phyloP scores from a whole-genome alignment of 208 protist species.

The Crithidia acanthocephali region DNA sequence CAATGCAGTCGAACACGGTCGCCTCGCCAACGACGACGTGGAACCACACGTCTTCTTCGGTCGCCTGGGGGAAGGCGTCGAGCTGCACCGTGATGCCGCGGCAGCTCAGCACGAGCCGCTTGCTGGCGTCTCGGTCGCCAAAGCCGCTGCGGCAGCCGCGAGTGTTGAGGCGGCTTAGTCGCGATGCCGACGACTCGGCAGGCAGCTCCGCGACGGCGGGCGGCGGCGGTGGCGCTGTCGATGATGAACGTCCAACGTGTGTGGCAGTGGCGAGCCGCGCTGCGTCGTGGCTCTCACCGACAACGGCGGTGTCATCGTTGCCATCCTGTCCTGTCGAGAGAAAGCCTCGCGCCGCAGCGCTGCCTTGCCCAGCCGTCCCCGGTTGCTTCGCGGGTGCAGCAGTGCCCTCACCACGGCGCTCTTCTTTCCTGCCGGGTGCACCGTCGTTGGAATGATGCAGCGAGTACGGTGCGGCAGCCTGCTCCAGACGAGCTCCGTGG shows the following conservation, averaged over 20 bases:
- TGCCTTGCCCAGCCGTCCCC: too few relatives aligned
- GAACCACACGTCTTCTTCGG: constrained; percentile 50
- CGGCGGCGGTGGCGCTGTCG: neutral
- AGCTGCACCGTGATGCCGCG: constrained; percentile 54
- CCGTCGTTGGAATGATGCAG: neutral
- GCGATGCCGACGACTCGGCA: constrained; percentile 29
- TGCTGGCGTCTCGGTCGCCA: constrained; percentile 43
- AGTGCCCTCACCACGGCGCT: neutral
- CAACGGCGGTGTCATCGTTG: too few relatives aligned
- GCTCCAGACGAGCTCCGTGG: constrained; percentile 10
- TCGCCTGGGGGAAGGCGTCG: constrained; percentile 47
- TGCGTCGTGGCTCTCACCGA: too few relatives aligned
- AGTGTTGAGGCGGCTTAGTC: constrained; percentile 21
- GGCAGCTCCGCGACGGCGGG: neutral
- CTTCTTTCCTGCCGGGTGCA: neutral
- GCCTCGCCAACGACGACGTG: constrained; percentile 47
- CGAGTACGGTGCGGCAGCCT: constrained; percentile 12
- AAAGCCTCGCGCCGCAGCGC: too few relatives aligned
- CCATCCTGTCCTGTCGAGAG: too few relatives aligned
- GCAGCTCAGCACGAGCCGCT: constrained; percentile 56
- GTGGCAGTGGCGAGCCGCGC: too few relatives aligned
- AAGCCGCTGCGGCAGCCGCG: constrained; percentile 40
- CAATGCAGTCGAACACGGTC: constrained; percentile 66
- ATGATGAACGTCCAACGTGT: too few relatives aligned
- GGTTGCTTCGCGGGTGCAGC: too few relatives aligned